Conservation (phyloP, 352 stramenopile genomes). For the Blastocystis sp. region DNA sequence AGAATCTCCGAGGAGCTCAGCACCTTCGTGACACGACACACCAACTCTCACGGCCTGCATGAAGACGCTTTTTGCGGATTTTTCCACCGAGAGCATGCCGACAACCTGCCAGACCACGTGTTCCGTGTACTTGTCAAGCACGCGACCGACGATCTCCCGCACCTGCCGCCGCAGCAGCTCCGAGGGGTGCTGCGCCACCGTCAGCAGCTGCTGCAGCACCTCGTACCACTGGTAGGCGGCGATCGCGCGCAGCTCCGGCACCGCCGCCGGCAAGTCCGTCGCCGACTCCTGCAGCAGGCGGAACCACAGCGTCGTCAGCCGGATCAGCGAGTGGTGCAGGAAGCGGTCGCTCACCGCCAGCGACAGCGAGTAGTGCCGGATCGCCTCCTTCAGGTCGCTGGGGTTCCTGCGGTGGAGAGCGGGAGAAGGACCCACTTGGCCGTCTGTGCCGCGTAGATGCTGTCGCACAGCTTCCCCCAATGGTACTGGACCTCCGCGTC, state of each 20-base stretch:
- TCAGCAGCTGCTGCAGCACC: constrained; percentile 92
- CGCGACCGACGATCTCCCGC: constrained; percentile 43
- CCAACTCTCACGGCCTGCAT: constrained; percentile 62
- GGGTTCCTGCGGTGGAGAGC: not conserved
- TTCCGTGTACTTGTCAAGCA: constrained; percentile 81
- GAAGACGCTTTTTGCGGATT: constrained; percentile 64
- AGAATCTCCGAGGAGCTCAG: constrained; percentile 67
- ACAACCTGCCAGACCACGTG: constrained; percentile 91
- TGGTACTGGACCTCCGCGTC: not conserved
- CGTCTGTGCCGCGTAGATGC: not conserved
- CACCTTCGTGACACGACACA: constrained; percentile 61
- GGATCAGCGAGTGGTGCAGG: constrained; percentile 27
- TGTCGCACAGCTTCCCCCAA: not conserved
- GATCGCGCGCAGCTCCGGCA: not conserved
- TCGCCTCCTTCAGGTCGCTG: not conserved
- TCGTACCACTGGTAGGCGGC: constrained; percentile 85
- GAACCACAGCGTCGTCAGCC: constrained; percentile 37
- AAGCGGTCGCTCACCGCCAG: not conserved
- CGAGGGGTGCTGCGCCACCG: constrained; percentile 77
- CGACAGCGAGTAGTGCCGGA: constrained; percentile 17
- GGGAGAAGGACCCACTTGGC: not conserved
- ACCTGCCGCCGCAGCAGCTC: constrained; percentile 74
- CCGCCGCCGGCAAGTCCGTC: not conserved
- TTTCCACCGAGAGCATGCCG: constrained; percentile 71
- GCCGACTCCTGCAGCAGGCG: not conserved